Evolutionary conservation across 768 basidiomycete species (phyloP), one percentile per base, ranked within the genome.

Genomic region (Nidularia sp.): DNA sequence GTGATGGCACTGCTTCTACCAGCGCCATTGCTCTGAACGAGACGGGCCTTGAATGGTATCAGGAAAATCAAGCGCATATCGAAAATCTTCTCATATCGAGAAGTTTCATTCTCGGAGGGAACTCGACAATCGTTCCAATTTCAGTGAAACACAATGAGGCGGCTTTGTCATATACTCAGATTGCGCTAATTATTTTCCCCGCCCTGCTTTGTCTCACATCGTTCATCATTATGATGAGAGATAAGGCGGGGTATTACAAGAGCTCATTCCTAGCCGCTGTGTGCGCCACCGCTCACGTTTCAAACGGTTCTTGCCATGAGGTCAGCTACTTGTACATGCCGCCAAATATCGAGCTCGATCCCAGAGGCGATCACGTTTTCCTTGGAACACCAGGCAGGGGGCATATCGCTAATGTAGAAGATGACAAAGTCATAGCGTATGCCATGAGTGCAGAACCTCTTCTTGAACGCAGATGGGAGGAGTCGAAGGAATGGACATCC

Each of bases 261-360:
- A 45, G 42, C n/a, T 54, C 56, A 3, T 57, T 57, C 45, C 43
- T 57, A 31, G 48, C 56, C 22, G 53, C 56, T 12, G 56, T 54
- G 18, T 51, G 46, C 31, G 53, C 53, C 6, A 54, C 56, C 22
- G 51, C 53, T 10, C 53, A 54, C 34, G 29, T 53, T 18, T 36
- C 33, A n/a, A 46, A 51, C 8, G 43, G 35, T 10, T 47, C 4
- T 10, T 55, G 56, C 29, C 39, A 39, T 3, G 34, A 42, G 13
- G 46, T 57, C 31, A 54, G 51, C 25, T 57, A 57, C 46, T 45
- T 55, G 41, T 48, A 47, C 43, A 36, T 36, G 9, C 54, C 57
- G 4, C 57, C 57, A 1, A 34, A 46, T 9, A 47, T 58, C 5
- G 47, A 31, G 18, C 46, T 53, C n/a, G 45, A 43, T 15, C 36